Conservation (phyloP, 768 basidiomycete species). For the Tylopilus rubrobrunneus region DNA sequence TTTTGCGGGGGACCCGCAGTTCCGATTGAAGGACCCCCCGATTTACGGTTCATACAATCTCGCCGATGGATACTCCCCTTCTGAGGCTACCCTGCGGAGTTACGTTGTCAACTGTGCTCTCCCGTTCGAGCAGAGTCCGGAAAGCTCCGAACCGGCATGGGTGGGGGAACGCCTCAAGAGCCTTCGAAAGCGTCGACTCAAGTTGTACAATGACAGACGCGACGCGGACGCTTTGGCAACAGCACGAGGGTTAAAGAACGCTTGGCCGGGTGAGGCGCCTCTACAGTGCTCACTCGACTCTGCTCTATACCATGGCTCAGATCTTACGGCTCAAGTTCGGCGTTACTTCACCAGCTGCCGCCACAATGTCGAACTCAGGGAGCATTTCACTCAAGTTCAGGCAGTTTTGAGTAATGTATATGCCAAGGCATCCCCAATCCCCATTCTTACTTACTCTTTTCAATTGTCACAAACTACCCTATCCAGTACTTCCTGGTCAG, state of each 20-base stretch:
- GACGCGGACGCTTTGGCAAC: slow-evolving; percentile 1
- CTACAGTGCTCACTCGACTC: no score
- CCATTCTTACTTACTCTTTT: slow-evolving; percentile 7
- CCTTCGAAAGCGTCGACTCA: slow-evolving; percentile 1
- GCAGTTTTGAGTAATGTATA: neutral
- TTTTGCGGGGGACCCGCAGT: neutral
- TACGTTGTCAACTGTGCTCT: neutral
- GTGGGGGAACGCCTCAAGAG: slow-evolving; percentile 1
- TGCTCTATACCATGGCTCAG: neutral
- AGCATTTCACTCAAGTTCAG: slow-evolving; percentile 13
- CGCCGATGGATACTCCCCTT: slow-evolving; percentile 3
- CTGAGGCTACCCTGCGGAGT: neutral
- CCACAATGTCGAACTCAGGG: slow-evolving; percentile 9
- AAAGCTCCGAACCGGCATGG: no score
- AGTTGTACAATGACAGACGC: no score
- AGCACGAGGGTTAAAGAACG: neutral
- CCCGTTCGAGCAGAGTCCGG: slow-evolving; percentile 7
- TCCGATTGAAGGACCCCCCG: slow-evolving; percentile 14
- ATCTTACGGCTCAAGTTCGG: neutral
- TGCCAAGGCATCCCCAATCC: neutral
- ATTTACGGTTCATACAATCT: slow-evolving; percentile 7
- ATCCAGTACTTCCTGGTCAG: neutral
- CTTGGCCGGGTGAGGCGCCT: slow-evolving; percentile 20
- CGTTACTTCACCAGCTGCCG: slow-evolving; percentile 12
- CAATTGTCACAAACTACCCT: neutral